phyloP scores from a whole-genome alignment of 805 yeast species.

The Yarrowia porcina region DNA sequence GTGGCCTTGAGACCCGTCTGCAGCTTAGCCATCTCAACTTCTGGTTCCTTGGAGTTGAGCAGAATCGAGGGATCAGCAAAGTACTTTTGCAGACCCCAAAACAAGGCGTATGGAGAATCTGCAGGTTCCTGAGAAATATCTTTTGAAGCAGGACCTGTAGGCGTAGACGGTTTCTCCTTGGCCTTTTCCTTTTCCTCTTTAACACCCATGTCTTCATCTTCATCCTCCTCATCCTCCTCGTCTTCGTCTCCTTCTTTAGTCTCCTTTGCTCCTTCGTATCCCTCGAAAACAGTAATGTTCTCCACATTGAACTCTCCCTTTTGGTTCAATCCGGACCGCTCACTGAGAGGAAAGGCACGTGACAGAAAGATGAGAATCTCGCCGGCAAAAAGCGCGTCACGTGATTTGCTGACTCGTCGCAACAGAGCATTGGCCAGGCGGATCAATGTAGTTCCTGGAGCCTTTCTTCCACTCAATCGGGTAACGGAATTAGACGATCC shows the following conservation, averaged over 20 bases:
- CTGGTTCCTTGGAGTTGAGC: slow-evolving; percentile 26
- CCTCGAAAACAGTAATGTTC: slow-evolving; percentile 36
- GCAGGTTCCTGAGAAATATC: not conserved
- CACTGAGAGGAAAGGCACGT: slow-evolving; percentile 39
- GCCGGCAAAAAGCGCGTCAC: slow-evolving; percentile 39
- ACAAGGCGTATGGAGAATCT: slow-evolving; percentile 30
- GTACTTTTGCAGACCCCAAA: slow-evolving; percentile 37
- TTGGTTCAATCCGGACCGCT: slow-evolving; percentile 40
- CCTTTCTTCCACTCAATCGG: slow-evolving; percentile 34
- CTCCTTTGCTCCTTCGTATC: not conserved
- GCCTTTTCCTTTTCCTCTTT: not conserved
- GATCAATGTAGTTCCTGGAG: slow-evolving; percentile 40
- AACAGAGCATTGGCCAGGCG: slow-evolving; percentile 39
- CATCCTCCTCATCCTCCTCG: slow-evolving; percentile 16
- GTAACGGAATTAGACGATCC: slow-evolving; percentile 24
- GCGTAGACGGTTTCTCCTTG: slow-evolving; percentile 24
- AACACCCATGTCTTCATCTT: slow-evolving; percentile 12
- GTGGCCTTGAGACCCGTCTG: slow-evolving; percentile 28
- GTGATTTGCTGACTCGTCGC: slow-evolving; percentile 37
- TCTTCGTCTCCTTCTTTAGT: slow-evolving; percentile 6
- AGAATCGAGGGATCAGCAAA: slow-evolving; percentile 35
- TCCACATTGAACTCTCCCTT: slow-evolving; percentile 39
- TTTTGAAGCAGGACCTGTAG: not conserved
- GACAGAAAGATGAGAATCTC: slow-evolving; percentile 38
- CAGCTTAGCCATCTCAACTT: not conserved